These are phyloP conservation scores for Colletotrichum abscissum DNA, from an alignment of 2,329 filamentous ascomycete genomes.

Conservation along the genomic window DNA sequence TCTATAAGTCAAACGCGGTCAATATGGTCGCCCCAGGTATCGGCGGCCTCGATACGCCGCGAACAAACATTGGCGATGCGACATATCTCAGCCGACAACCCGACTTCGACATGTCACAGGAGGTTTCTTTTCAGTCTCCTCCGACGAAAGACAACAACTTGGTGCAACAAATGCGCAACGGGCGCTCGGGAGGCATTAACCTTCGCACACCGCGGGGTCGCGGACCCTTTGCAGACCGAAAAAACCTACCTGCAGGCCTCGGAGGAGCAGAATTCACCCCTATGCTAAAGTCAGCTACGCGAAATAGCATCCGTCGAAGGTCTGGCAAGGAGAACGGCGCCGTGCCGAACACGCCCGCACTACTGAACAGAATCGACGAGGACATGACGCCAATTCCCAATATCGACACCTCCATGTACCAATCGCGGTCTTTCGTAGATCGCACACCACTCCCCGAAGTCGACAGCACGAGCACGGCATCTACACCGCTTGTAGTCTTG, in stretches of 20 bases:
- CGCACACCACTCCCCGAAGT: slow-evolving; percentile 77
- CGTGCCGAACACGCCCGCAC: slow-evolving; percentile 74
- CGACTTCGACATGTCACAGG: slow-evolving; percentile 87
- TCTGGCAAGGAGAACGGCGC: slow-evolving; percentile 71
- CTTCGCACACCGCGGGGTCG: slow-evolving; percentile 81
- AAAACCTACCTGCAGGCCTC: slow-evolving; percentile 75
- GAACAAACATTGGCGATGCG: slow-evolving; percentile 85
- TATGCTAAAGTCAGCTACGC: slow-evolving; percentile 83
- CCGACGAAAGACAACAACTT: slow-evolving; percentile 80
- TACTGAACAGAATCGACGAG: slow-evolving; percentile 73
- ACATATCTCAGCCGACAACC: slow-evolving; percentile 79
- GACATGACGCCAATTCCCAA: slow-evolving; percentile 80
- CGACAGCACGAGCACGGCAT: slow-evolving; percentile 82
- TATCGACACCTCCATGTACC: slow-evolving; percentile 79
- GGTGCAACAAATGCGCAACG: slow-evolving; percentile 78
- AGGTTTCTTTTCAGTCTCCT: slow-evolving; percentile 85
- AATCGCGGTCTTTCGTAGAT: slow-evolving; percentile 72
- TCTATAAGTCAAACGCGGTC: slow-evolving; percentile 37
- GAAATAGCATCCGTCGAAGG: slow-evolving; percentile 74
- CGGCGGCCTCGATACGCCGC: slow-evolving; percentile 82
- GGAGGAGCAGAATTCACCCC: slow-evolving; percentile 90
- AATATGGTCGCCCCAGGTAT: slow-evolving; percentile 74
- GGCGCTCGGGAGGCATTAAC: slow-evolving; percentile 65
- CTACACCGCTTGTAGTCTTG: slow-evolving; percentile 82
- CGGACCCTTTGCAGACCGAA: slow-evolving; percentile 76